Base-by-base conservation (phyloP, 306 rosid species). In the Quercus rubra region DNA sequence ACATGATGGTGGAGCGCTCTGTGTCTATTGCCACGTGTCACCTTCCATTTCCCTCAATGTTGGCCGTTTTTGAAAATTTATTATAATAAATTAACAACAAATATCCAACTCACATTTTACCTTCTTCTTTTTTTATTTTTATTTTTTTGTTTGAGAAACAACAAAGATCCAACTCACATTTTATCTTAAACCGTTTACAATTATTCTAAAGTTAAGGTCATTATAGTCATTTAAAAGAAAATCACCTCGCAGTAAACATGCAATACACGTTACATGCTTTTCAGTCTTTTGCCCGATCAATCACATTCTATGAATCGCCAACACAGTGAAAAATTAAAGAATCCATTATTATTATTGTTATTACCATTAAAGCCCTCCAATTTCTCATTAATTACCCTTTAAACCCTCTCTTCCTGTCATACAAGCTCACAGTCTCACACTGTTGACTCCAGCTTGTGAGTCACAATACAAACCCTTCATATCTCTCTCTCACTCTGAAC, bases 361-460 rank as follows among this genome's bases (percentile, higher is more conserved):
- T 78, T 79, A 74, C 85, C 59, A 70, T 41, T 77, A 76, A 80
- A 70, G 43, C 82, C 92, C 87, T 70, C 83, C 69, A 28, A 70
- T 82, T 61, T 4, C 71, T 4, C 58, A 63, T 78, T 89, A 79
- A 87, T 80, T 86, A 68, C 91, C 30, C 1, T 1, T 49, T 73
- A 54, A 77, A 69, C 83, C 38, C 83, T 49, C 73, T 58, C 23
- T 73, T 38, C 20, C 0, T 74, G 6, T 19, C 46, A 20, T 4
- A 55, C 71, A 12, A 6, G 5, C 64, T 19, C 63, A 14, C 21
- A 2, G 75, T 51, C 62, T 21, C 5, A 43, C 35, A 52, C 23
- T 33, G 46, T n/a, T 21, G 62, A 30, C 46, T 19, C 27, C 27
- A 61, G 2, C 46, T 41, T 41, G 62, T 5, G 17, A 49, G 5